A percentile compares a stretch with the other conserved stretches of the same genome.
Conservation (phyloP, 495 filamentous ascomycete species). For the Ascodesmis nigricans region DNA sequence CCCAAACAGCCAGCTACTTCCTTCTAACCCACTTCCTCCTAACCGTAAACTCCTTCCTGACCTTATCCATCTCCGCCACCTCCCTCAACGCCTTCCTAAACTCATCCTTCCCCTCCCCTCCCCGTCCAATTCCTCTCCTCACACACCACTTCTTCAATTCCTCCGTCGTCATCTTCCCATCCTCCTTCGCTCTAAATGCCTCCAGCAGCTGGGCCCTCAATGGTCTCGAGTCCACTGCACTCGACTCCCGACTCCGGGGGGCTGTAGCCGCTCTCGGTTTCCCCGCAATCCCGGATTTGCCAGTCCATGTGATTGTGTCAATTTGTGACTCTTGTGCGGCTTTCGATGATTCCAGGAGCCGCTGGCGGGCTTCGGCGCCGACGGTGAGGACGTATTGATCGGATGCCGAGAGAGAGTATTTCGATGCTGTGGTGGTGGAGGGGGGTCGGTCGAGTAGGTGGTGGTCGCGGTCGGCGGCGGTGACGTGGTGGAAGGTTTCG, state of each 20-base stretch:
- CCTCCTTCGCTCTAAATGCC: conserved; percentile 1
- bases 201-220: background rate
- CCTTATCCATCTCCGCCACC: conserved; percentile 11
- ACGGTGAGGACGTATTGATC: conserved; percentile 60
- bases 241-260: conserved; percentile 21
- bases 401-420: no score
- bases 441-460: conserved; percentile 47
- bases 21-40: no score
- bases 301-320: conserved; percentile 88
- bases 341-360: conserved; percentile 50
- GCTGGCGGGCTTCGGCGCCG: conserved; percentile 52
- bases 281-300: conserved; percentile 53
- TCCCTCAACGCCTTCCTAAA: conserved; percentile 14
- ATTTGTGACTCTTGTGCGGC: conserved; percentile 47
- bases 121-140: conserved; percentile 7
- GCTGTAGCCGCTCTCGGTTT: conserved; percentile 14
- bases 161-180: conserved; percentile 3
- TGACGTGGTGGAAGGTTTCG: conserved; percentile 68
- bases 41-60: no score
- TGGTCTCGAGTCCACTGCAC: conserved; percentile 13
- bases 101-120: conserved; percentile 9
- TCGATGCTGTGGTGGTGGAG: no score
- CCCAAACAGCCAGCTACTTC: no score
- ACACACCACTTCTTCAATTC: conserved; percentile 13
- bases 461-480: conserved; percentile 50